These are phyloP conservation scores for Bacidia rubella DNA, from an alignment of 495 filamentous ascomycete genomes.

Conservation along the genomic window DNA sequence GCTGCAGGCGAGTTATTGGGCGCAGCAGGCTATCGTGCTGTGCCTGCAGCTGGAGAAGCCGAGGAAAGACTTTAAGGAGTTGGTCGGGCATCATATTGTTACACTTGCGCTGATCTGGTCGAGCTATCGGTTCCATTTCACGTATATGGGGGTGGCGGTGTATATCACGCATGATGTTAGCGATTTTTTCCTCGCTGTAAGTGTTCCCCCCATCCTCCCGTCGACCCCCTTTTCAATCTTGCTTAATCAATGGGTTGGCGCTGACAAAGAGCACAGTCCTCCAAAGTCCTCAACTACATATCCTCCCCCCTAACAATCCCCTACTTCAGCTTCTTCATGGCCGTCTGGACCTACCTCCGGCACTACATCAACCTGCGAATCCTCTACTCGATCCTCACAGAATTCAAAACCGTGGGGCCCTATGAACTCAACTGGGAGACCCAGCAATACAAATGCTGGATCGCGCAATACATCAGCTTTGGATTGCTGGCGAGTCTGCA, in stretches of 20 bases:
- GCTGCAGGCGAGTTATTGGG: conserved; percentile 91
- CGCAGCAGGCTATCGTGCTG: conserved; percentile 86
- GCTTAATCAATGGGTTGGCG: neutral
- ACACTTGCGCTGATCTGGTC: conserved; percentile 74
- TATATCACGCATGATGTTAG: conserved; percentile 94
- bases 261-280: conserved; percentile 42
- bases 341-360: conserved; percentile 80
- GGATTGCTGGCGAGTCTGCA: conserved; percentile 58
- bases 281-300: conserved; percentile 88
- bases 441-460: conserved; percentile 67
- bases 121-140: conserved; percentile 97
- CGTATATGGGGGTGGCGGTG: conserved; percentile 91
- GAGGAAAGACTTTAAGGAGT: conserved; percentile 89
- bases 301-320: conserved; percentile 61
- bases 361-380: conserved; percentile 87
- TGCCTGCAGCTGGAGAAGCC: conserved; percentile 85
- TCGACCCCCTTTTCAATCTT: neutral
- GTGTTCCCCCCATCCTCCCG: too few relatives aligned
- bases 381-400: conserved; percentile 68
- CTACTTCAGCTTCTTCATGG: conserved; percentile 76
- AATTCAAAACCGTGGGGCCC: conserved; percentile 79
- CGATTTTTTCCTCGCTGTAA: conserved; percentile 93
- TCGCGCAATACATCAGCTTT: conserved; percentile 64
- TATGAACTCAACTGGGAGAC: conserved; percentile 79
- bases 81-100: conserved; percentile 89